Conservation (phyloP, 2,329 filamentous ascomycete species). For the Teratosphaeria zuluensis region DNA sequence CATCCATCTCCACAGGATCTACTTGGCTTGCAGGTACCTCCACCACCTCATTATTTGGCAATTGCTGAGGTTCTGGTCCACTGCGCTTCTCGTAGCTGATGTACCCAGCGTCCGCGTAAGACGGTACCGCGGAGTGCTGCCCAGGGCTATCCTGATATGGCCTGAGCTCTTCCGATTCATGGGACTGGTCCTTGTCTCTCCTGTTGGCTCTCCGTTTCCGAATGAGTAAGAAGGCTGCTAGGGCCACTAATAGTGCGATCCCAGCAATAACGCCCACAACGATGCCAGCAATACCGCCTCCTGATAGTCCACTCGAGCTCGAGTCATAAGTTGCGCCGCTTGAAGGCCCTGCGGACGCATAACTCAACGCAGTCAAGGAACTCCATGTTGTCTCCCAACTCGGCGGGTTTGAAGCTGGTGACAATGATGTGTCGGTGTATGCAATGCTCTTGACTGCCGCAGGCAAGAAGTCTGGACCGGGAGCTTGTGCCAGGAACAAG, state of each 20-base stretch:
- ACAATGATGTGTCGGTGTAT: conserved; percentile 3
- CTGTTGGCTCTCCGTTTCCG: conserved; percentile 4
- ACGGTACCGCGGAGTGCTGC: background rate
- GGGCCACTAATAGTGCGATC: conserved; percentile 3
- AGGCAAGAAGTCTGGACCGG: conserved; percentile 23
- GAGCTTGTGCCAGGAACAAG: conserved; percentile 34
- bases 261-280: conserved; percentile 18
- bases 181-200: background rate
- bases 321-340: conserved; percentile 19
- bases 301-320: conserved; percentile 14
- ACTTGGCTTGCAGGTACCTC: background rate
- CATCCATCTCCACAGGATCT: background rate
- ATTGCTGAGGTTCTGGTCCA: background rate
- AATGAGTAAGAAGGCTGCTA: conserved; percentile 3
- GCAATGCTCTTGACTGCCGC: conserved; percentile 2
- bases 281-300: conserved; percentile 28
- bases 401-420: conserved; percentile 5
- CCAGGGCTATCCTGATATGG: background rate
- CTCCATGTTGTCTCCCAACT: conserved; percentile 8
- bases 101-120: background rate
- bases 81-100: background rate
- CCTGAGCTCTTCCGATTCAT: background rate
- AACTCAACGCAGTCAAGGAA: conserved; percentile 4
- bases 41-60: background rate
- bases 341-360: background rate